These are phyloP conservation scores for Fusarium multiceps DNA, from an alignment of 2,329 filamentous ascomycete species.

Conservation along the genomic window DNA sequence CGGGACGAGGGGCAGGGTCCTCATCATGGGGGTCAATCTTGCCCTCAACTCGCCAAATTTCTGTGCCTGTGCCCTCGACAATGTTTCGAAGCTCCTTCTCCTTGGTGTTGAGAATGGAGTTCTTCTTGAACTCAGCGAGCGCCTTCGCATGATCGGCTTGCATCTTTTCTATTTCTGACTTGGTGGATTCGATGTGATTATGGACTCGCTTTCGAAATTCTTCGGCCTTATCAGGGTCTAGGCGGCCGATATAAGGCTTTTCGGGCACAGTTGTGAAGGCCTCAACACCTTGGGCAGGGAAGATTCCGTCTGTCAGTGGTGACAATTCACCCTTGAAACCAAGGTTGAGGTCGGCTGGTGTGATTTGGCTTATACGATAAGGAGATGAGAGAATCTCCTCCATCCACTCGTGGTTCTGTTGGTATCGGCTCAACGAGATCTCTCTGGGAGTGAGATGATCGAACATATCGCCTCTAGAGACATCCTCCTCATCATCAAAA, in stretches of 20 bases:
- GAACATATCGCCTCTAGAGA: conserved; percentile 86
- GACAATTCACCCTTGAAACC: conserved; percentile 87
- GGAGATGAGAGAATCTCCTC: conserved; percentile 94
- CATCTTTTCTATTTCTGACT: conserved; percentile 86
- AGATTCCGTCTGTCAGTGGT: conserved; percentile 84
- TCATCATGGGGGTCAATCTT: conserved; percentile 63
- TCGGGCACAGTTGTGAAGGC: conserved; percentile 59
- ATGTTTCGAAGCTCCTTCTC: conserved; percentile 80
- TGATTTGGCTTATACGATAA: conserved; percentile 85
- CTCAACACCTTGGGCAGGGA: conserved; percentile 72
- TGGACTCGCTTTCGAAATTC: conserved; percentile 85
- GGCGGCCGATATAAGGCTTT: conserved; percentile 69
- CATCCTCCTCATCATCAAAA: conserved; percentile 91
- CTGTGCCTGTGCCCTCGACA: conserved; percentile 68
- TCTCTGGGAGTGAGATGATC: conserved; percentile 91
- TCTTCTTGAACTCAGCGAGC: conserved; percentile 78
- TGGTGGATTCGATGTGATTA: conserved; percentile 76
- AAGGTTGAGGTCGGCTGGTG: conserved; percentile 86
- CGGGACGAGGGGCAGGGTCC: conserved; percentile 49
- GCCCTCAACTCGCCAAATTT: conserved; percentile 73
- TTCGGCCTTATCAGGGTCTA: conserved; percentile 81
- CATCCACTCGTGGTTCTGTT: conserved; percentile 99
- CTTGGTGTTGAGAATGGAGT: conserved; percentile 75
- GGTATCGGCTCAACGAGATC: conserved; percentile 86
- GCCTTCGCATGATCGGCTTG: conserved; percentile 80